phyloP scores from a whole-genome alignment of 257 asterid species.

The Nicotiana attenuata region DNA sequence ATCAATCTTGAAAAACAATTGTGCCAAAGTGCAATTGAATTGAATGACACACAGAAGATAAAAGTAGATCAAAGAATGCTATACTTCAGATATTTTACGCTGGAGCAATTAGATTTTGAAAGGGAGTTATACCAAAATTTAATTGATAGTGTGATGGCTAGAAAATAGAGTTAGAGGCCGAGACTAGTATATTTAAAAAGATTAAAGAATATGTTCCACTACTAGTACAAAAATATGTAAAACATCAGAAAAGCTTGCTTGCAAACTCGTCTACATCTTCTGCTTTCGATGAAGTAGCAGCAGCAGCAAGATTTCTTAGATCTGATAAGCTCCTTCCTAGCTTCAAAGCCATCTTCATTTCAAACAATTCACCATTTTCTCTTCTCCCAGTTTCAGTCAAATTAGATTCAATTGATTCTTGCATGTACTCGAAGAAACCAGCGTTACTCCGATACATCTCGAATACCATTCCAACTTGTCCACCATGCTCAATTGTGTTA shows the following conservation, averaged over 20 bases:
- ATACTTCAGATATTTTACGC: no score
- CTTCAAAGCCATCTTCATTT: constrained; percentile 58
- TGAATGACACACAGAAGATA: no score
- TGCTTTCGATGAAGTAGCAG: constrained; percentile 15
- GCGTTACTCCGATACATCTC: constrained; percentile 78
- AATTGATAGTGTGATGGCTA: no score
- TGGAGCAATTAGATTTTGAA: no score
- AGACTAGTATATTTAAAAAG: background rate
- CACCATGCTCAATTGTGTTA: constrained; percentile 66
- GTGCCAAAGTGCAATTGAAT: no score
- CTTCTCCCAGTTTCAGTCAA: constrained; percentile 42
- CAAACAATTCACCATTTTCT: constrained; percentile 65
- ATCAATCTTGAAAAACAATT: no score
- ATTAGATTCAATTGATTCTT: constrained; percentile 50
- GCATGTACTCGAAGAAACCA: constrained; percentile 60
- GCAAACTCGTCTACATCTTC: constrained; percentile 41
- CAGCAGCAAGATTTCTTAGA: constrained; percentile 41
- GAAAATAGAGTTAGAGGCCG: no score
- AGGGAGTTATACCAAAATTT: no score
- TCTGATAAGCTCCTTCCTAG: constrained; percentile 70
- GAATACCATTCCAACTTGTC: constrained; percentile 81
- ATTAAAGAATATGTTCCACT: background rate
- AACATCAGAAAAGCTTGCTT: constrained; percentile 59
- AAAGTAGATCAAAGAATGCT: no score
- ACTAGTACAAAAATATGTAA: background rate